A percentile compares a stretch with the other conserved stretches of the same genome.
Evolutionary conservation across 768 basidiomycete genomes (phyloP).

Genomic region (Auricularia sp.): DNA sequence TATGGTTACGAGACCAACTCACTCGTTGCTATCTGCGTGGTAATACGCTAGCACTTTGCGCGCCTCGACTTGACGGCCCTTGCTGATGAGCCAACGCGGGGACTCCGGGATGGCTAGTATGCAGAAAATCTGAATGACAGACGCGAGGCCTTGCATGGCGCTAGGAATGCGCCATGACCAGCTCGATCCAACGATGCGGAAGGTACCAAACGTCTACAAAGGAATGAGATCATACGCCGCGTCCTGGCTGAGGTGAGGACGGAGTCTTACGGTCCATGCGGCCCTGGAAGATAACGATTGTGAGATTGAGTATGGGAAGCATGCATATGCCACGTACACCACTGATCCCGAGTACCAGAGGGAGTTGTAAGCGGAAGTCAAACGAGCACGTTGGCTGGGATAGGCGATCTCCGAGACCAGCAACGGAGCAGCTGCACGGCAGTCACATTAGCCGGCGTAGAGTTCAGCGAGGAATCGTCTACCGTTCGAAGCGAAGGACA

Average conservation of each 20-base stretch:
- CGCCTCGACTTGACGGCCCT: conserved; percentile 30
- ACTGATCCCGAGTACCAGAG: conserved; percentile 37
- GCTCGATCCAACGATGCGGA: conserved; percentile 18
- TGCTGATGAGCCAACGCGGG: conserved; percentile 54
- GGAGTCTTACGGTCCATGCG: not conserved
- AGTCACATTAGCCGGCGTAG: not conserved
- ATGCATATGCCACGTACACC: conserved; percentile 23
- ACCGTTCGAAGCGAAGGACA: conserved; percentile 47
- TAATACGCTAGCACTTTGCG: conserved; percentile 23
- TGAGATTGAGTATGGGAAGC: not conserved
- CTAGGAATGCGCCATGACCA: conserved; percentile 36
- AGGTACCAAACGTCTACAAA: conserved; percentile 29
- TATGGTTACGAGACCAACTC: conserved; percentile 36
- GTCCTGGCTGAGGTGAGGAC: conserved; percentile 22
- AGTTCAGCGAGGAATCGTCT: not conserved
- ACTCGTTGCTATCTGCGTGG: conserved; percentile 54
- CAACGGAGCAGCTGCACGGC: conserved; percentile 40
- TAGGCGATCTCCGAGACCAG: conserved; percentile 58
- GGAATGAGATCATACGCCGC: conserved; percentile 25
- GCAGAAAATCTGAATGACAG: conserved; percentile 42
- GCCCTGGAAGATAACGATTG: not conserved
- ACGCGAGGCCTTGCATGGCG: conserved; percentile 48
- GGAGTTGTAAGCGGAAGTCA: conserved; percentile 73
- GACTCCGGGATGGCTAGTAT: conserved; percentile 59
- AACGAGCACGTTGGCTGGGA: conserved; percentile 65